Base-by-base conservation (phyloP, 2,329 filamentous ascomycete species). In the Diplodia mutila region DNA sequence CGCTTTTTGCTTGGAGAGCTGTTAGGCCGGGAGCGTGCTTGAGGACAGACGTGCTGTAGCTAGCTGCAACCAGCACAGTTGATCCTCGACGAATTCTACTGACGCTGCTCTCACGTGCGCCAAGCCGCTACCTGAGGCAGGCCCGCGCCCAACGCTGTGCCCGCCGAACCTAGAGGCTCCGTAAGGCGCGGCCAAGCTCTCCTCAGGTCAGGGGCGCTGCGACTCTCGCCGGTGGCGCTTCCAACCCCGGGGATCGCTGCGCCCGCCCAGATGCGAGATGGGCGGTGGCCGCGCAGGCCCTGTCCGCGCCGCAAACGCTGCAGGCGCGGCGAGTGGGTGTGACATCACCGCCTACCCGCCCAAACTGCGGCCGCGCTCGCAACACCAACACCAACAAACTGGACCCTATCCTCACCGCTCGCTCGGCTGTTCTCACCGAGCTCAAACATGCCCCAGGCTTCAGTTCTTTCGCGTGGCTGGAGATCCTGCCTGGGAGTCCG, bases 11-110 rank as follows among this genome's bases (percentile, higher is more conserved):
- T 16, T 18, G 25, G 25, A 16, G 61, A 34, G 48, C 42, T 49
- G 12, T 21, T 21, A 53, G 46, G 46, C 34, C 21, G 55, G 61
- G 61, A 64, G 29, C 46, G 61, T 27, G 61, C 42, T 46, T 46
- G 42, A 46, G 12, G 34, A 25, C 39, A 48, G 61, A 29, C 53
- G 53, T 37, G 34, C 29, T 37, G 53, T 51, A 49, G 46, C 61
- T 64, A 64, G 51, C 61, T 64, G 61, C 61, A 64, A 64, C 29
- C 61, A 64, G 61, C 61, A 37, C 52, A 64, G 61, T 64, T 64
- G 61, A 64, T 64, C 61, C 61, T 64, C 61, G 61, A 64, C 46
- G 61, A 53, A 52, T 64, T 64, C 61, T 64, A 64, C 61, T 64
- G 61, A 64, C 61, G 61, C 42, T 52, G 59, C 61, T 37, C 48